These are phyloP conservation scores for Murraya koenigii DNA, from an alignment of 345 rosid species.

Conservation along the genomic window DNA sequence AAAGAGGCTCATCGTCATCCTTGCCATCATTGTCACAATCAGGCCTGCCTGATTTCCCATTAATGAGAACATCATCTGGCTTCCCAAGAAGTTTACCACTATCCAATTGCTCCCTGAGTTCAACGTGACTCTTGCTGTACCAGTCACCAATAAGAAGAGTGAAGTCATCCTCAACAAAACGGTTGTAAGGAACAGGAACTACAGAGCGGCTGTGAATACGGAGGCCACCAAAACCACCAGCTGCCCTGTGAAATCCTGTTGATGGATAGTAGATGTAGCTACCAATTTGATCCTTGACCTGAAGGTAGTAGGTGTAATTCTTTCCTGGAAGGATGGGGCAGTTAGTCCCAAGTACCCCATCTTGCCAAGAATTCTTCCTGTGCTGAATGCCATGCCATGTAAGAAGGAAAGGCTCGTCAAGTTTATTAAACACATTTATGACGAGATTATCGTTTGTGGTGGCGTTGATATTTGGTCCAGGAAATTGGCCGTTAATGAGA, in stretches of 20 bases:
- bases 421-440: constrained; percentile 68
- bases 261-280: constrained; percentile 68
- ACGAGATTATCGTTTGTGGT: constrained; percentile 69
- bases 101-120: constrained; percentile 46
- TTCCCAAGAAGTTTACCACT: constrained; percentile 50
- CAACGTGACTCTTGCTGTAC: constrained; percentile 53
- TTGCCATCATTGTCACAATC: background rate
- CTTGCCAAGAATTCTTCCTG: constrained; percentile 85
- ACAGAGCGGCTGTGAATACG: constrained; percentile 65
- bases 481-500: constrained; percentile 73
- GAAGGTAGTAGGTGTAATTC: constrained; percentile 77
- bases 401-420: constrained; percentile 64
- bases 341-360: constrained; percentile 63
- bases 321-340: constrained; percentile 72
- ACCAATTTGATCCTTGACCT: constrained; percentile 89
- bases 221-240: constrained; percentile 76
- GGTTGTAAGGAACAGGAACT: constrained; percentile 70
- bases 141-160: constrained; percentile 60
- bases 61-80: constrained; percentile 61
- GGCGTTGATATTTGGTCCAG: constrained; percentile 75
- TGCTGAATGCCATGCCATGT: constrained; percentile 84
- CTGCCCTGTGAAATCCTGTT: constrained; percentile 47
- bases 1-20: constrained; percentile 35
- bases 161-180: constrained; percentile 52
- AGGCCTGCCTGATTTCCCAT: constrained; percentile 46